These are phyloP conservation scores for Oldenlandia corymbosa DNA, from an alignment of 257 asterid species.

Conservation along the genomic window DNA sequence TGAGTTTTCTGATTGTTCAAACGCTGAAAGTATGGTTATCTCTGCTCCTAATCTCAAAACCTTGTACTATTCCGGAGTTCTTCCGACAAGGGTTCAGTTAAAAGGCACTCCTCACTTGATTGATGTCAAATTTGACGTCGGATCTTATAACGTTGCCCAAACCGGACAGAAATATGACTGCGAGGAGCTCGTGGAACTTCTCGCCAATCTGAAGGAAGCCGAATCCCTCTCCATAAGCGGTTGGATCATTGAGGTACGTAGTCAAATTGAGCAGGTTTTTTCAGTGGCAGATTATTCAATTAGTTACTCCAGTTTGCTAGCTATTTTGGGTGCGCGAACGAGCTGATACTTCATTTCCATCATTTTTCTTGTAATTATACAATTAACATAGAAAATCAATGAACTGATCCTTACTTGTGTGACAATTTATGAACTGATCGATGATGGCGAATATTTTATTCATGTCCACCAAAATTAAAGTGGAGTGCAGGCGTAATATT, in stretches of 20 bases:
- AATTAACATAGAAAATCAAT: too few relatives aligned
- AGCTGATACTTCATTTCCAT: too few relatives aligned
- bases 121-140: background rate
- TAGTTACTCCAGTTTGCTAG: too few relatives aligned
- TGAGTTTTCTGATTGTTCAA: background rate
- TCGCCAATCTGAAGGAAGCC: background rate
- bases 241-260: conserved; percentile 1
- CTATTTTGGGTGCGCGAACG: too few relatives aligned
- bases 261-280: too few relatives aligned
- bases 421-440: too few relatives aligned
- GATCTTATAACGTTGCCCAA: background rate
- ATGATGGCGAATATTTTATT: too few relatives aligned
- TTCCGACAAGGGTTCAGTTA: background rate
- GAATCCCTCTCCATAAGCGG: background rate
- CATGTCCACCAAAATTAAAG: background rate
- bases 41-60: background rate
- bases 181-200: background rate
- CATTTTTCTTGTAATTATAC: too few relatives aligned
- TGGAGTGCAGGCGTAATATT: background rate
- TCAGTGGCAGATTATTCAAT: too few relatives aligned
- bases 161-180: background rate
- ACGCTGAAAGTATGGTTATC: background rate
- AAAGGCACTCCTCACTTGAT: background rate
- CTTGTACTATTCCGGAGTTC: background rate
- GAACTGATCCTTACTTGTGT: too few relatives aligned